Percentiles rank a stretch among this genome's conserved stretches.
Conservation (phyloP, 495 filamentous ascomycete genomes). For the Xeromyces bisporus region DNA sequence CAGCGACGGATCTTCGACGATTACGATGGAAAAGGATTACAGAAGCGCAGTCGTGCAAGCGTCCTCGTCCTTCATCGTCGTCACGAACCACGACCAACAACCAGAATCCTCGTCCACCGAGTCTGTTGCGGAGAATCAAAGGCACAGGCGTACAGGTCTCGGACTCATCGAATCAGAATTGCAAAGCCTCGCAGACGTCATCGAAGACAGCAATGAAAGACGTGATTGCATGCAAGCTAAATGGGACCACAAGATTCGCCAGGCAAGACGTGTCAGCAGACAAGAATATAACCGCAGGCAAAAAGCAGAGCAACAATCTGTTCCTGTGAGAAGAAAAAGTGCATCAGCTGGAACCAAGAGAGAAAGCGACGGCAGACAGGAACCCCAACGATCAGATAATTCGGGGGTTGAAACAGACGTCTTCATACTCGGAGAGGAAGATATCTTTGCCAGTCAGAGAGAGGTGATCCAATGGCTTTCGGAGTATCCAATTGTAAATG, state of each 20-base stretch:
- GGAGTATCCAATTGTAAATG: conserved; percentile 32
- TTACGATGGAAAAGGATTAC: conserved; percentile 43
- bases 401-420: conserved; percentile 3
- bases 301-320: neutral
- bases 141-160: conserved; percentile 6
- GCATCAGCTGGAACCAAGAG: neutral
- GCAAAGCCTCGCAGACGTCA: conserved; percentile 16
- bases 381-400: conserved; percentile 3
- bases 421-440: conserved; percentile 2
- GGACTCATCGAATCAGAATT: conserved; percentile 5
- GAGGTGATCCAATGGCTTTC: conserved; percentile 27
- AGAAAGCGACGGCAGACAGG: conserved; percentile 1
- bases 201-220: conserved; percentile 26
- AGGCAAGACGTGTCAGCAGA: conserved; percentile 1
- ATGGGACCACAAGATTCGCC: conserved; percentile 18
- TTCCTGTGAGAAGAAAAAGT: neutral
- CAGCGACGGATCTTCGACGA: conserved; percentile 26
- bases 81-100: conserved; percentile 37
- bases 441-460: conserved; percentile 11
- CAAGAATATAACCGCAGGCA: neutral
- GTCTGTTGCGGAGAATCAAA: conserved; percentile 6
- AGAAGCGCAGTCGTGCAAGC: conserved; percentile 20
- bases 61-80: conserved; percentile 33
- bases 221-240: conserved; percentile 19
- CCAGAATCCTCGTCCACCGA: conserved; percentile 1